Conservation (phyloP, 1,139 yeast species). For the Sugiyamaella japonica region DNA sequence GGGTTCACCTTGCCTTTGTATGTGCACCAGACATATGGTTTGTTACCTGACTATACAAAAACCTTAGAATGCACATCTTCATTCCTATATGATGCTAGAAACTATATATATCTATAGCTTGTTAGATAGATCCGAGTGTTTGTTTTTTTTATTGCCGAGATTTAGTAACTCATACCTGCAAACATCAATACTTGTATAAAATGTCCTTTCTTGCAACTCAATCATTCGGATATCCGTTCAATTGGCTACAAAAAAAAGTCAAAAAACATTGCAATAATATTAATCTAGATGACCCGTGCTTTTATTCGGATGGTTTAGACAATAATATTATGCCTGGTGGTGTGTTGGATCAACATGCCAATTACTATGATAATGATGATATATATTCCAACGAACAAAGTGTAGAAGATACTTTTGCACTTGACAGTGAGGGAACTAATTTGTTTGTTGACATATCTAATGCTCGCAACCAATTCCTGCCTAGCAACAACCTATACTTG, state of each 20-base stretch:
- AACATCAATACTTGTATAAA: background rate
- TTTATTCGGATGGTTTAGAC: constrained; percentile 1
- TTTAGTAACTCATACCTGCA: no score
- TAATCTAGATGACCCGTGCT: background rate
- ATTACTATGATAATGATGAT: background rate
- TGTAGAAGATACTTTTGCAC: background rate
- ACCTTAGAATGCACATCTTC: background rate
- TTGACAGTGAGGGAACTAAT: background rate
- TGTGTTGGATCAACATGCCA: background rate
- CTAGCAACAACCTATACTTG: background rate
- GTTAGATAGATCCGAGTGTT: background rate
- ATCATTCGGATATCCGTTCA: constrained; percentile 9
- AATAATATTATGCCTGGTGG: background rate
- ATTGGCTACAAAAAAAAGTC: constrained; percentile 12
- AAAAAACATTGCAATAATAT: constrained; percentile 5
- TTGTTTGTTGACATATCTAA: constrained; percentile 2
- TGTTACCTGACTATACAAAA: background rate
- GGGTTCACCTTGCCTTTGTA: constrained; percentile 1
- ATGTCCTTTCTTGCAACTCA: constrained; percentile 4
- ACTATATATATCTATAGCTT: background rate
- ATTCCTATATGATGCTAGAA: background rate
- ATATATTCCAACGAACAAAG: background rate
- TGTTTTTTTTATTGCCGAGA: background rate
- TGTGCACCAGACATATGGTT: constrained; percentile 1
- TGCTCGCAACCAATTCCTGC: background rate